A percentile compares a stretch with the other conserved stretches of the same genome.
phyloP scores from a whole-genome alignment of 1,139 yeast species.

The Candida mesenterica region DNA sequence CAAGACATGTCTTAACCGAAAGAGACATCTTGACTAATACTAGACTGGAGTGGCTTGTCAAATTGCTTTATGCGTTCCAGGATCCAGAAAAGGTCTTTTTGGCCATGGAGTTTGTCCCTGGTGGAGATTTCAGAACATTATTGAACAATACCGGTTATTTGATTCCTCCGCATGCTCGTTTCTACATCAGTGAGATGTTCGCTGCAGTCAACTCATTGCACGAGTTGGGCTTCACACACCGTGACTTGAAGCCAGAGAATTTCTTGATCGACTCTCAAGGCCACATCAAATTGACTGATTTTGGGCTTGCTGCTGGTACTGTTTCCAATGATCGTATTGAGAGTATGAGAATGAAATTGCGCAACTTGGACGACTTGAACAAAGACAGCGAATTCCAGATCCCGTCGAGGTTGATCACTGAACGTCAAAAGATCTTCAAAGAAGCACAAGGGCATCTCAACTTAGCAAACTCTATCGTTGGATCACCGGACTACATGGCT shows the following conservation, averaged over 20 bases:
- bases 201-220: conserved; percentile 91
- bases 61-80: conserved; percentile 91
- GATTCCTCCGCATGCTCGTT: conserved; percentile 93
- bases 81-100: conserved; percentile 85
- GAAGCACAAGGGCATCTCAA: conserved; percentile 63
- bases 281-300: conserved; percentile 94
- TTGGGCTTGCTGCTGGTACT: conserved; percentile 96
- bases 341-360: conserved; percentile 83
- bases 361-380: conserved; percentile 69
- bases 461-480: conserved; percentile 93
- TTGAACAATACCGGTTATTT: conserved; percentile 90
- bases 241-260: conserved; percentile 97
- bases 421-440: conserved; percentile 83
- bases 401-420: conserved; percentile 74
- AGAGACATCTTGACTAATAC: conserved; percentile 95
- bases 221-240: conserved; percentile 92
- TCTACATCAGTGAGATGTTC: conserved; percentile 95
- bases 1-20: conserved; percentile 93
- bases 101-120: conserved; percentile 99
- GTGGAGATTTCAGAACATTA: conserved; percentile 96
- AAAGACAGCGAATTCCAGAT: conserved; percentile 66
- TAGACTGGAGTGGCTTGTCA: conserved; percentile 94
- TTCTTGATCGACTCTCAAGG: conserved; percentile 92
- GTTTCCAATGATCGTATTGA: conserved; percentile 92
- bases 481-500: conserved; percentile 99